These are phyloP conservation scores for Phaeolepiota aurea DNA, from an alignment of 768 basidiomycete genomes.

Conservation along the genomic window DNA sequence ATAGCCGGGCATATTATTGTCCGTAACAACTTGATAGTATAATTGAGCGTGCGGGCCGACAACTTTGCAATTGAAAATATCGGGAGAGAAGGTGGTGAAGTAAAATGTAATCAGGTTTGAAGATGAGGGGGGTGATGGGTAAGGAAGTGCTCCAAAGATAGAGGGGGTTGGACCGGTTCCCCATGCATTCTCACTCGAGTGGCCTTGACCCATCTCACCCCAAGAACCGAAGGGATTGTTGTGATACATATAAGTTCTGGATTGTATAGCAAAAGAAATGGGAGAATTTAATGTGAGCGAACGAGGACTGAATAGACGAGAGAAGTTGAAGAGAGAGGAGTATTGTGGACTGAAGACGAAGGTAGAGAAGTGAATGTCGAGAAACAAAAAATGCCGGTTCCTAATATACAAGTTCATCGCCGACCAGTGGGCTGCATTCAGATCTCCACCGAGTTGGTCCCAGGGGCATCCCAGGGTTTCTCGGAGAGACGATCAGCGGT, in stretches of 20 bases:
- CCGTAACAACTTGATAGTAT: slow-evolving; percentile 42
- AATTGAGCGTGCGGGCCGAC: slow-evolving; percentile 40
- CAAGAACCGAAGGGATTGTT: slow-evolving; percentile 33
- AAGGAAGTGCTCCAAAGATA: slow-evolving; percentile 58
- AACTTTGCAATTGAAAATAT: slow-evolving; percentile 47
- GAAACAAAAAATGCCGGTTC: too few species aligned
- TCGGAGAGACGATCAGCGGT: too few species aligned
- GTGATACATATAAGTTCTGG: too few species aligned
- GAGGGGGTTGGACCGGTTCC: slow-evolving; percentile 31
- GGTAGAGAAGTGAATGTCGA: too few species aligned
- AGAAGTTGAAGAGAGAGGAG: too few species aligned
- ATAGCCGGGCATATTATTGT: slow-evolving; percentile 38
- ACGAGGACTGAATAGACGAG: slow-evolving; percentile 1
- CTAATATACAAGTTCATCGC: too few species aligned
- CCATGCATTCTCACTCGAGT: slow-evolving; percentile 13
- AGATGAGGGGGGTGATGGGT: slow-evolving; percentile 25
- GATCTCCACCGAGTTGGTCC: too few species aligned
- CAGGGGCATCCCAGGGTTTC: too few species aligned
- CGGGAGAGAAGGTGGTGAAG: slow-evolving; percentile 42
- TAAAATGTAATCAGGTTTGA: slow-evolving; percentile 29
- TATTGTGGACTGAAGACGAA: too few species aligned
- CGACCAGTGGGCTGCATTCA: too few species aligned
- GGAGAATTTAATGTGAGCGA: slow-evolving; percentile 1
- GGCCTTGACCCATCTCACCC: slow-evolving; percentile 18
- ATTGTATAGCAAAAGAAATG: slow-evolving; percentile 3